These are phyloP conservation scores for Loxodes magnus DNA, from an alignment of 73 alveolate genomes.

Conservation along the genomic window DNA sequence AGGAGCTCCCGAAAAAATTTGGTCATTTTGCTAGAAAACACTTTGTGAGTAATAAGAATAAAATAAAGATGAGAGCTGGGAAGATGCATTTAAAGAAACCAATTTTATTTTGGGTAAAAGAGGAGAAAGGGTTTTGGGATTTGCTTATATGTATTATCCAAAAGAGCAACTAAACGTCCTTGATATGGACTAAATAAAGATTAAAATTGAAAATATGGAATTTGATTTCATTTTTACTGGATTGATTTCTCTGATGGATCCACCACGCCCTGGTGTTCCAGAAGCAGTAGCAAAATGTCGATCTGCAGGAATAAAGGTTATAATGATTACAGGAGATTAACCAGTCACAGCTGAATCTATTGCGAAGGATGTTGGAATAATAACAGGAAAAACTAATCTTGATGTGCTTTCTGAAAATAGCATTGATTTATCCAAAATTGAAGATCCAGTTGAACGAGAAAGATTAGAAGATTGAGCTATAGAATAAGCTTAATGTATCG, in stretches of 20 bases:
- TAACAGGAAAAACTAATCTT: slow-evolving; percentile 23
- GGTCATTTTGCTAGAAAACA: slow-evolving; percentile 9
- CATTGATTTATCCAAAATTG: too few relatives aligned
- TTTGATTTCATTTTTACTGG: slow-evolving; percentile 64
- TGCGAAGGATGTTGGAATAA: slow-evolving; percentile 62
- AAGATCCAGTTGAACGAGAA: too few relatives aligned
- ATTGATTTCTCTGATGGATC: slow-evolving; percentile 65
- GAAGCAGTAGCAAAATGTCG: slow-evolving; percentile 66
- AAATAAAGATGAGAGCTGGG: slow-evolving; percentile 25
- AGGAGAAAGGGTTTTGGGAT: slow-evolving; percentile 80
- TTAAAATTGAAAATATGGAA: too few relatives aligned
- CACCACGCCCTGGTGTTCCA: slow-evolving; percentile 68
- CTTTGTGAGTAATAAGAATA: slow-evolving; percentile 1
- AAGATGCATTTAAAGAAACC: slow-evolving; percentile 26
- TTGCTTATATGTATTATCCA: too few relatives aligned
- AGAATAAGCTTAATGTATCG: slow-evolving; percentile 40
- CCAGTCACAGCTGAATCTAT: slow-evolving; percentile 88
- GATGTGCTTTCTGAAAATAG: slow-evolving; percentile 69
- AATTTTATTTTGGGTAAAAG: slow-evolving; percentile 42
- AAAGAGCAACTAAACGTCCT: too few relatives aligned
- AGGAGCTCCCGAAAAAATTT: slow-evolving; percentile 47
- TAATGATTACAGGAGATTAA: slow-evolving; percentile 94
- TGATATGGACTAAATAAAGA: too few relatives aligned
- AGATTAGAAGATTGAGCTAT: slow-evolving; percentile 59
- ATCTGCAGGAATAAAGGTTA: slow-evolving; percentile 78